Base-by-base conservation (phyloP, 1,139 yeast genomes). In the Hyphopichia pseudoburtonii region DNA sequence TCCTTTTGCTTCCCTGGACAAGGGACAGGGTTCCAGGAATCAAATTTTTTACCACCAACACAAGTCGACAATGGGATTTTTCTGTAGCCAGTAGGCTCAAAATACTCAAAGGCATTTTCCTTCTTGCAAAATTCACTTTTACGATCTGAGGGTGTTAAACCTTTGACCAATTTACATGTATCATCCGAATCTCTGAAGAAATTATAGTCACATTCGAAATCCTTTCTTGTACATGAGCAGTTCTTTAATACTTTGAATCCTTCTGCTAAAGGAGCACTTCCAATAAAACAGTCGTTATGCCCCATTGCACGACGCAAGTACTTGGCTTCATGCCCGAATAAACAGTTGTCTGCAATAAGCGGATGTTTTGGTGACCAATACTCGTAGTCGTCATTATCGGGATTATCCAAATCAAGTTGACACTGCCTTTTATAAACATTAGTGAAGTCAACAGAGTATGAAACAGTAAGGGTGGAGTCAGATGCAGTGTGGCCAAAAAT, bases 201-300 rank as follows among this genome's bases (percentile, higher is more conserved):
- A 61, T 90, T 90, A 66, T 80, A 87, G 56, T 92, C 98, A 73
- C 99, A 92, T 62, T 92, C 99, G 54, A 71, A 94, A 60, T 92
- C 99, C 40, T 78, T 75, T 59, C 96, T 77, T 0, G 94, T 76
- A 65, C 99, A 92, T 2, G 84, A 55, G 63, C 99, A 92, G 57
- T 86, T 82, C 47, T 78, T 71, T 12, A 74, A 62, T 15, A 78
- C 66, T 47, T 73, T 74, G 55, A 72, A 76, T 0, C 86, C 89
- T 36, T 78, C 72, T n/a, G 68, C 60, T 38, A 86, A 63, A 26
- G 89, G 86, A 1, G 86, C 84, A 50, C 73, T 76, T 12, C 97
- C 97, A 49, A 92, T 79, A 54, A 78, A 89, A 62, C 98, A 92
- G 44, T 86, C 82, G 12, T 63, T 48, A 33, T 69, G 74, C 18